These are phyloP conservation scores for Phaeosphaeria sp. DNA, from an alignment of 2,329 filamentous ascomycete species.

Conservation along the genomic window DNA sequence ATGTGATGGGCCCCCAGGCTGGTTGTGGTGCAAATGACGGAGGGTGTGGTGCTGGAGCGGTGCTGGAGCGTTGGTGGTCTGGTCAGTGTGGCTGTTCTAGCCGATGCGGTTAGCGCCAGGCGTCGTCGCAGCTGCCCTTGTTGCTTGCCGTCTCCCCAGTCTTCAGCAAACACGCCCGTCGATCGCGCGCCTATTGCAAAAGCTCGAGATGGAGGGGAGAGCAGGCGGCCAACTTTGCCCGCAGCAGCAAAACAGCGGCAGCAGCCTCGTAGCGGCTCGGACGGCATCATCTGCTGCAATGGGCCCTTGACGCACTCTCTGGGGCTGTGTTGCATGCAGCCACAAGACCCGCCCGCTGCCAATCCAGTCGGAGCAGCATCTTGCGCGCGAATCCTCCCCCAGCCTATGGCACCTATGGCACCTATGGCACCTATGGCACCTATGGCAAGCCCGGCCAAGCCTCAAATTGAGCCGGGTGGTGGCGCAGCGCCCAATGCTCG, in stretches of 20 bases:
- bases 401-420: background rate
- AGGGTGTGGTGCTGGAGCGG: no score
- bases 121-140: background rate
- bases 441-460: constrained; percentile 1
- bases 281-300: constrained; percentile 8
- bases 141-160: background rate
- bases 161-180: background rate
- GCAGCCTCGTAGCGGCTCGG: constrained; percentile 13
- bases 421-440: no score
- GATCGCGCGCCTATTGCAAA: no score
- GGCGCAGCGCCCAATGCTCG: constrained; percentile 1
- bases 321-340: background rate
- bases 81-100: constrained; percentile 20
- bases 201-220: no score
- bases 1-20: background rate
- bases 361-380: background rate
- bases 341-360: background rate
- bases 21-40: constrained; percentile 31
- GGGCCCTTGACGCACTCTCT: constrained; percentile 12
- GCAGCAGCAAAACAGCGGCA: background rate
- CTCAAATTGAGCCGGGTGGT: constrained; percentile 3
- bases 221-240: background rate
- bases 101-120: background rate
- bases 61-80: constrained; percentile 12
- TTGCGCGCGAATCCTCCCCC: background rate